Evolutionary conservation across 192 early-diverging fungal species (phyloP).

Genomic region (Entomortierella chlamydospora): DNA sequence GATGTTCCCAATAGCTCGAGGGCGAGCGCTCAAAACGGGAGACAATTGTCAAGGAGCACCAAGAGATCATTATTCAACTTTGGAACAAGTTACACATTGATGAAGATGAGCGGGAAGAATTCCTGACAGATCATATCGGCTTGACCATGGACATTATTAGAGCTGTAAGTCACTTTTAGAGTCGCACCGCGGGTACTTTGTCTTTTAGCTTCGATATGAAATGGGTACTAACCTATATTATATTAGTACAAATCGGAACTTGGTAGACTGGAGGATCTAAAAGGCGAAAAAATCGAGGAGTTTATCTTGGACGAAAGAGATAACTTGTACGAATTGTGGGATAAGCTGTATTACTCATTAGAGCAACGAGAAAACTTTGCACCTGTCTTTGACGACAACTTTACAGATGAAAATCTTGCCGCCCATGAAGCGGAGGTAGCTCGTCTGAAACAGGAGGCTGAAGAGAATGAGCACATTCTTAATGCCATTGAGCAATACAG

Average conservation of each 20-base stretch:
- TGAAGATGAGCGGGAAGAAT: constrained; percentile 36
- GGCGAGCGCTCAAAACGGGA: constrained; percentile 32
- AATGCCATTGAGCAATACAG: constrained; percentile 52
- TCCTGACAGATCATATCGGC: constrained; percentile 13
- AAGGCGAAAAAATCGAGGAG: constrained; percentile 54
- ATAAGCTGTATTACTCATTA: constrained; percentile 49
- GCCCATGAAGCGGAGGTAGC: constrained; percentile 57
- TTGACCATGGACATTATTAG: constrained; percentile 29
- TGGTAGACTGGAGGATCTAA: constrained; percentile 46
- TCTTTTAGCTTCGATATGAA: neutral
- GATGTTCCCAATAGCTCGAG: constrained; percentile 19
- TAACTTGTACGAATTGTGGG: constrained; percentile 52
- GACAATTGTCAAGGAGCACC: constrained; percentile 25
- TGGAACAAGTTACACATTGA: constrained; percentile 43
- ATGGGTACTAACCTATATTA: neutral
- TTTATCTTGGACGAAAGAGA: constrained; percentile 56
- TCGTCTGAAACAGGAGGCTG: constrained; percentile 41
- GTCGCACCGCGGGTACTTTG: neutral
- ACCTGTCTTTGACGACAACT: constrained; percentile 23
- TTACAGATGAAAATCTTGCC: constrained; percentile 47
- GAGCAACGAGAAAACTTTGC: constrained; percentile 43
- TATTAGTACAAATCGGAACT: constrained; percentile 58
- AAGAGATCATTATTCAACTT: constrained; percentile 17
- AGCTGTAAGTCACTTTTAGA: constrained; percentile 13
- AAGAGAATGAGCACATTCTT: constrained; percentile 58